Evolutionary conservation across 192 early-diverging fungal species (phyloP).

Genomic region (Phycomyces nitens): DNA sequence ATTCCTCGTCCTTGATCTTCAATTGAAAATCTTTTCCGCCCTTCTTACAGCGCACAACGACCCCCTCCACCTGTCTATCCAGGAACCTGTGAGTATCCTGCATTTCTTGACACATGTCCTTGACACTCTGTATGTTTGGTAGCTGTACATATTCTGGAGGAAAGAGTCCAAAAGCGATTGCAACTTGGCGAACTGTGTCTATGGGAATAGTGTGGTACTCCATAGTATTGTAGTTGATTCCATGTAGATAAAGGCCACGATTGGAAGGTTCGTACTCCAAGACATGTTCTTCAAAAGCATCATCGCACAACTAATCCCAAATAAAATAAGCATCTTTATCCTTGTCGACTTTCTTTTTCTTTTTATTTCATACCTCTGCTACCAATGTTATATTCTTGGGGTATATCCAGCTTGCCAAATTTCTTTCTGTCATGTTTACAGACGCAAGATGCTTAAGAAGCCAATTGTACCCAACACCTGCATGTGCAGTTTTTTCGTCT

Average conservation of each 20-base stretch:
- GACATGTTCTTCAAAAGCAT: conserved; percentile 93
- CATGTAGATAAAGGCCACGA: conserved; percentile 86
- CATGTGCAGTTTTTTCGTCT: conserved; percentile 36
- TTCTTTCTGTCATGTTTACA: conserved; percentile 50
- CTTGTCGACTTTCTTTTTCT: not conserved
- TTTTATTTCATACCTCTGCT: conserved; percentile 55
- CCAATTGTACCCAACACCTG: conserved; percentile 67
- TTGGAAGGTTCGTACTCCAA: conserved; percentile 73
- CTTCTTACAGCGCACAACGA: conserved; percentile 76
- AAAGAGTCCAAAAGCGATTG: conserved; percentile 70
- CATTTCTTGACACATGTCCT: conserved; percentile 62
- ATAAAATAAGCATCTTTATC: conserved; percentile 8
- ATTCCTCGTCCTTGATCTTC: conserved; percentile 94
- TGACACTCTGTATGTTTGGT: conserved; percentile 60
- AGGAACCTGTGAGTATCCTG: conserved; percentile 60
- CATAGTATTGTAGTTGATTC: conserved; percentile 77
- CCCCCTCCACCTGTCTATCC: conserved; percentile 82
- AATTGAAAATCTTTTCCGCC: conserved; percentile 57
- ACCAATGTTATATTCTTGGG: conserved; percentile 77
- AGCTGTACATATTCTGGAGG: conserved; percentile 49
- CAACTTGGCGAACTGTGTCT: conserved; percentile 55
- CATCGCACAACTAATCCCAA: conserved; percentile 74
- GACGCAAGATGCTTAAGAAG: conserved; percentile 56
- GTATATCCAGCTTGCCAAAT: conserved; percentile 71
- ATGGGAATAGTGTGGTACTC: conserved; percentile 69